phyloP scores from a whole-genome alignment of 2,329 filamentous ascomycete genomes.

The Cercospora nicotianae region DNA sequence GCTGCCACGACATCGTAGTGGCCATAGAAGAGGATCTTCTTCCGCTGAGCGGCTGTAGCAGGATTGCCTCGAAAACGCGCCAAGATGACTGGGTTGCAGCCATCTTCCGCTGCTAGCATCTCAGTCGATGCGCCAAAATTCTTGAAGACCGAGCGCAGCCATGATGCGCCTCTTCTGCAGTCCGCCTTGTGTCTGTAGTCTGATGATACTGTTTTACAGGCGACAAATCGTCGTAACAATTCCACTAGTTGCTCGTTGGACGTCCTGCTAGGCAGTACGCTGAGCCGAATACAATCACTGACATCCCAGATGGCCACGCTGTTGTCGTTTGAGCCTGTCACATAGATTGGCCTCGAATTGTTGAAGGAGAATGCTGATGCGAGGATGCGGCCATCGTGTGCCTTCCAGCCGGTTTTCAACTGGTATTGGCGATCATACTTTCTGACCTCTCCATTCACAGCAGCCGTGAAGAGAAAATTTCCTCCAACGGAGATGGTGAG shows the following conservation, averaged over 20 bases:
- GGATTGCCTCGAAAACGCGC: constrained; percentile 81
- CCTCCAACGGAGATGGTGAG: constrained; percentile 84
- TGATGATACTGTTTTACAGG: constrained; percentile 88
- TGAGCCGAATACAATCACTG: constrained; percentile 53
- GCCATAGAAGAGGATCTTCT: constrained; percentile 92
- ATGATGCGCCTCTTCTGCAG: constrained; percentile 88
- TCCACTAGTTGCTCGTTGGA: constrained; percentile 64
- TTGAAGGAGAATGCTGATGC: constrained; percentile 74
- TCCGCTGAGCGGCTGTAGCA: constrained; percentile 64
- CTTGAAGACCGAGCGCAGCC: constrained; percentile 85
- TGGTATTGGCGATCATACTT: constrained; percentile 82
- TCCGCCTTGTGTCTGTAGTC: constrained; percentile 84
- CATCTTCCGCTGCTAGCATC: constrained; percentile 77
- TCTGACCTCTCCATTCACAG: constrained; percentile 73
- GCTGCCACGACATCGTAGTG: constrained; percentile 97
- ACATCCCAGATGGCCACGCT: constrained; percentile 87
- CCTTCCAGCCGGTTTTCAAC: constrained; percentile 73
- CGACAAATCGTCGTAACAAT: constrained; percentile 77
- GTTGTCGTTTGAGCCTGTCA: constrained; percentile 92
- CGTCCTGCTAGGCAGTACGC: constrained; percentile 50
- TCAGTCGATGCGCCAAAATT: constrained; percentile 86
- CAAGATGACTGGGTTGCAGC: constrained; percentile 87
- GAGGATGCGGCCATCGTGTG: constrained; percentile 83
- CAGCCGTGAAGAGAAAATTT: constrained; percentile 81
- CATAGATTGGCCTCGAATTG: constrained; percentile 75